Evolutionary conservation across 805 yeast genomes (phyloP).

Genomic region (Metschnikowia reukaufii): DNA sequence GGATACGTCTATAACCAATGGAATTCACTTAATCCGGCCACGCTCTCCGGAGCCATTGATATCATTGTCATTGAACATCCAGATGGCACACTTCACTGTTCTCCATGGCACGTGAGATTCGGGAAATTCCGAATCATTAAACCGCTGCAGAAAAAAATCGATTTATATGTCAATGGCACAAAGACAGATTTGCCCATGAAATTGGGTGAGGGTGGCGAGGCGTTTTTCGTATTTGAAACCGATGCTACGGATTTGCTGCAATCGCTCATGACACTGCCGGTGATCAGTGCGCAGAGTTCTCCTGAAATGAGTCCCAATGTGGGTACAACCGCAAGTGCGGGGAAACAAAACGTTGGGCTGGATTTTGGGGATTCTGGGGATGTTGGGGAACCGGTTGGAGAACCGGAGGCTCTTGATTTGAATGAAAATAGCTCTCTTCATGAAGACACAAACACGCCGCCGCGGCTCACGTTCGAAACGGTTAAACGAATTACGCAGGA

Average conservation of each 20-base stretch:
- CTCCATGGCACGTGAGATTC: conserved; percentile 95
- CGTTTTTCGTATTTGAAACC: conserved; percentile 93
- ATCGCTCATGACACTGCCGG: conserved; percentile 84
- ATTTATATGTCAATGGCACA: conserved; percentile 79
- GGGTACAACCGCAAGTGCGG: conserved; percentile 18
- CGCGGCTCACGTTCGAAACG: conserved; percentile 49
- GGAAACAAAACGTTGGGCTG: no score
- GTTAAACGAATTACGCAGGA: conserved; percentile 64
- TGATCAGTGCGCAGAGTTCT: conserved; percentile 63
- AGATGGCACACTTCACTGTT: conserved; percentile 76
- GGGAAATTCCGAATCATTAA: conserved; percentile 90
- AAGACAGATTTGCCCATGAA: conserved; percentile 90
- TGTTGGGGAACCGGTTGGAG: conserved; percentile 7
- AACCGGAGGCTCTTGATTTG: conserved; percentile 40
- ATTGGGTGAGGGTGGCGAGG: conserved; percentile 96
- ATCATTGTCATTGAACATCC: conserved; percentile 92
- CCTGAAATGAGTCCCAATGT: conserved; percentile 47
- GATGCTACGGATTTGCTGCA: conserved; percentile 61
- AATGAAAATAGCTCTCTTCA: conserved; percentile 18
- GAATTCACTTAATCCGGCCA: conserved; percentile 96
- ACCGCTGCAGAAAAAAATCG: conserved; percentile 94
- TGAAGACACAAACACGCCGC: not conserved
- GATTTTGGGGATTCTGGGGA: not conserved
- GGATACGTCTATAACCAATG: conserved; percentile 95
- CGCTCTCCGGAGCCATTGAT: conserved; percentile 95